Evolutionary conservation across 2,329 filamentous ascomycete species (phyloP), one percentile per base, ranked within the genome.

Genomic region (Trichophyton benhamiae): DNA sequence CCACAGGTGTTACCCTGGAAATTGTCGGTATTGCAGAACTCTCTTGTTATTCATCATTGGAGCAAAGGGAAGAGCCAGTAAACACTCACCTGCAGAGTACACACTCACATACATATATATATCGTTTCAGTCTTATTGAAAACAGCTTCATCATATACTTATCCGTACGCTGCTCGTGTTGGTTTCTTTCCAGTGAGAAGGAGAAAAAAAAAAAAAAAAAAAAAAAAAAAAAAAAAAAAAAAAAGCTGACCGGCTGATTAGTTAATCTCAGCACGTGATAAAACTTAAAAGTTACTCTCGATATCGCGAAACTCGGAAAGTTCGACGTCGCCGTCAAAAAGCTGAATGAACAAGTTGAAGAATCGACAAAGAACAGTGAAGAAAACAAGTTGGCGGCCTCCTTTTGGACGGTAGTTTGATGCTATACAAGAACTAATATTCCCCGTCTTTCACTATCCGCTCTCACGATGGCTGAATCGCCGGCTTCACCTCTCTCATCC

Each of bases 401-500:
- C 15, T 13, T 8, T 30, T 27, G 20, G 8, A 13, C 15, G 46
- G 2, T 59, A 36, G 42, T n/a, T n/a, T 6, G n/a, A 4, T 44
- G 41, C 36, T 44, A 15, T 46, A 27, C 8, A 7, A 44, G n/a
- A 42, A n/a, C 20, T 6, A 5, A 5, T 15, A 5, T 27, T 11
- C 5, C 5, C 11, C n/a, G 1, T 15, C 13, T 2, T 9, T 13
- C 17, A 58, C 3, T 36, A 58, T 46, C 44, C 7, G 25, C 9
- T n/a, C 36, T 13, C 42, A 42, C 15, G 62, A 80, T 79, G 76
- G 74, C 76, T 59, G 77, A 84, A 70, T 84, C 82, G 9, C 82
- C 83, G 11, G 81, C 77, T 60, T 86, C 84, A 38, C 82, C 83
- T 44, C 81, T 88, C 67, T 87, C 84, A 58, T 83, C 83, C 64